These are phyloP conservation scores for Panicum miliaceum DNA, from an alignment of 176 grass and related monocot genomes.

Conservation along the genomic window DNA sequence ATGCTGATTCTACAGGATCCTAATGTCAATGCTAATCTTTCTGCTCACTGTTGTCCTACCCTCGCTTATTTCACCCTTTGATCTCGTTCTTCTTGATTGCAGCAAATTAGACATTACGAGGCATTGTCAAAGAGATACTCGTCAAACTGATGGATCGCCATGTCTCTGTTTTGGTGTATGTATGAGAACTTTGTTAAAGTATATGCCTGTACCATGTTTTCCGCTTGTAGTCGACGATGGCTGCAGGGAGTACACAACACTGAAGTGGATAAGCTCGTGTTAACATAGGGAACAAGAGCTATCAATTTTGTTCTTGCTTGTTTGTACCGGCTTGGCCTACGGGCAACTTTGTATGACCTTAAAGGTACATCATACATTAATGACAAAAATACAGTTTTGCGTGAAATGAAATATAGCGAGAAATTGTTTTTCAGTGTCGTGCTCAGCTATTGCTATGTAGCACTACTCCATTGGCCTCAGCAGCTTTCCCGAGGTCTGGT, in stretches of 20 bases:
- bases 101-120: conserved; percentile 69
- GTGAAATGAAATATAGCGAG: background rate
- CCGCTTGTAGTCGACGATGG: background rate
- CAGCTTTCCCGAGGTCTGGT: background rate
- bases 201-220: background rate
- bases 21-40: background rate
- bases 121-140: conserved; percentile 50
- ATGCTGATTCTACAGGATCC: background rate
- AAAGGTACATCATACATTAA: background rate
- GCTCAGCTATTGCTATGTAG: background rate
- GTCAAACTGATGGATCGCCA: conserved; percentile 4
- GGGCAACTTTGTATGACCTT: conserved; percentile 25
- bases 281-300: background rate
- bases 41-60: background rate
- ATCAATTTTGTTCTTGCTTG: conserved; percentile 25
- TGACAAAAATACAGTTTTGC: conserved; percentile 4
- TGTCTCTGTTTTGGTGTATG: background rate
- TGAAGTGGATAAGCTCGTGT: background rate
- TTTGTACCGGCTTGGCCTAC: background rate
- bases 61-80: background rate
- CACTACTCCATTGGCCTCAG: background rate
- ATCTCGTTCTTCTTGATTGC: conserved; percentile 11
- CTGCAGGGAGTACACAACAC: background rate
- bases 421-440: background rate
- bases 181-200: background rate